Conservation (phyloP, 108 stramenopile species). For the Nitzschia sp. region DNA sequence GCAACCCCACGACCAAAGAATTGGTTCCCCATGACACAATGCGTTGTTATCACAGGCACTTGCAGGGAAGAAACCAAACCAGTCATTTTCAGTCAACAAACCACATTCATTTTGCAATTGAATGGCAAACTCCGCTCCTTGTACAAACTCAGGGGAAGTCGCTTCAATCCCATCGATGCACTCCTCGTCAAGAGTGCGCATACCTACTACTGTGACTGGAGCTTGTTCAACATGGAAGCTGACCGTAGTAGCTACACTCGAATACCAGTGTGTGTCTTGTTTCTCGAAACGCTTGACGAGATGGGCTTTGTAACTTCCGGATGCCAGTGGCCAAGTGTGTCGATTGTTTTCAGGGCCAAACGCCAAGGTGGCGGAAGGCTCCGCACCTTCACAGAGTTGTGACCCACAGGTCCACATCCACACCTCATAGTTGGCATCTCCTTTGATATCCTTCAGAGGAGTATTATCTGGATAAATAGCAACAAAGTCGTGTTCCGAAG, state of each 20-base stretch:
- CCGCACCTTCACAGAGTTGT: neutral
- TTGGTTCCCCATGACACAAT: constrained; percentile 9
- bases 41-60: neutral
- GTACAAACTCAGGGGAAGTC: neutral
- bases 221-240: neutral
- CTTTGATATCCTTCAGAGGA: constrained; percentile 3
- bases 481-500: constrained; percentile 11
- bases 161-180: constrained; percentile 4
- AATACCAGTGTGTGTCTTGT: neutral
- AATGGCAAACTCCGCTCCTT: constrained; percentile 10
- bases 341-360: constrained; percentile 12
- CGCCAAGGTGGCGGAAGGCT: neutral
- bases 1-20: constrained; percentile 14
- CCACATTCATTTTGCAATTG: constrained; percentile 10
- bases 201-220: neutral
- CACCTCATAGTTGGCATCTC: constrained; percentile 12
- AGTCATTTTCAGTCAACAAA: constrained; percentile 2
- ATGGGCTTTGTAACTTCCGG: constrained; percentile 7
- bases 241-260: neutral
- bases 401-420: constrained; percentile 27
- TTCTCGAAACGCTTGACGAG: constrained; percentile 12
- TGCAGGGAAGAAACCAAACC: constrained; percentile 11
- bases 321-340: constrained; percentile 17
- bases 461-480: constrained; percentile 13
- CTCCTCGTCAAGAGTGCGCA: neutral